Evolutionary conservation across 176 grass and related monocot genomes (phyloP), one percentile per base, ranked within the genome.

Genomic region (Triticum urartu): DNA sequence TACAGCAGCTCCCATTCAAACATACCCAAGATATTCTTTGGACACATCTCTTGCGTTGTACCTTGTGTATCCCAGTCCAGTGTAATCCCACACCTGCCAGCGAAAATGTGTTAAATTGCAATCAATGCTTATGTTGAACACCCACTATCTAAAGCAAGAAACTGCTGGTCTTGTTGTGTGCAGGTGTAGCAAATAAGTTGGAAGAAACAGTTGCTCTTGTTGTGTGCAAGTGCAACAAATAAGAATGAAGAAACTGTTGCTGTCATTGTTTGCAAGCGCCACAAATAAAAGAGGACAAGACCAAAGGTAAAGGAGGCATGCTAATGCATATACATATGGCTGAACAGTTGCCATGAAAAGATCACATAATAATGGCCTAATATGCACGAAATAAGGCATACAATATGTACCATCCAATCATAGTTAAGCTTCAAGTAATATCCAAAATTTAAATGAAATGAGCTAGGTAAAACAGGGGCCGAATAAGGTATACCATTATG

Each of bases 11-110:
- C 75, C 17, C 59, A 47, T 63, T 61, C 6, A 25, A 77, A n/a
- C 89, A 85, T 99, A 99, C 97, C 97, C 97, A 3, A 99, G 94
- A 86, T 92, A 79, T 80, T 94, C 89, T 83, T 94, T 99, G 72
- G 83, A 94, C 47, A 96, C 97, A 84, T 99, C 97, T 81, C 80
- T 99, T 72, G 97, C 89, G 81, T 83, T 94, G 83, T 94, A 99
- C 54, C 94, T 88, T 28, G 94, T 99, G 86, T 93, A 99, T 65
- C 97, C 97, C 56, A 96, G 77, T 77, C 97, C 97, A 71, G 97
- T 99, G 87, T 99, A 96, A 89, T 99, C 97, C 94, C 97, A 99
- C 34, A 96, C 97, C 97, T 99, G 78, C 9, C 56, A 83, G 11
- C 25, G 74, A 71, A 21, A 81, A 81, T 75, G 36, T 5, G 17